Evolutionary conservation across 2,329 filamentous ascomycete species (phyloP), one percentile per base, ranked within the genome.

Genomic region (Byssochlamys sp.): DNA sequence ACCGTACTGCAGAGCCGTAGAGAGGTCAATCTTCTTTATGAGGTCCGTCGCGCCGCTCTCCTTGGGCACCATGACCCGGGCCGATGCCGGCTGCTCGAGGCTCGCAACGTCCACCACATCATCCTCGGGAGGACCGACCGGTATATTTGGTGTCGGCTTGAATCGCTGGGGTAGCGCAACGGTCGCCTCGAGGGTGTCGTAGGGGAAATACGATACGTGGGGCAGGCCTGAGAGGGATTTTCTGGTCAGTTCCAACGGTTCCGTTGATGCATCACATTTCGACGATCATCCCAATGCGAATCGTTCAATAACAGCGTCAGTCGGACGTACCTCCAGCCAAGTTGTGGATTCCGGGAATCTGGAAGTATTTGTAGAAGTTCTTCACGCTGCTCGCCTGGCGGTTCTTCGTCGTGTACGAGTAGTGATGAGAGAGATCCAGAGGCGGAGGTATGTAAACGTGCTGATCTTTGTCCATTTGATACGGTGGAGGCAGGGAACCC

Each of bases 1-100:
- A 59, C 90, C 90, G 76, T 96, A 96, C 74, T 96, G 91, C 55
- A 96, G 78, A 2, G 90, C 90, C 0, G 88, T 88, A 55, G 84
- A 81, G 29, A 96, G 75, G 69, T 96, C 91, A 65, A 96, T 89
- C 75, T 87, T 89, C 67, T 82, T 82, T 29, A 82, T 65, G 0
- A 81, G 78, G 64, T 91, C 82, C 51, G 76, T 66, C 52, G 82
- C 79, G 2, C 76, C 69, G 12, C 82, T 83, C 53, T 81, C 76
- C 69, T 90, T 89, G 27, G 90, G 91, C 0, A 96, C 85, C 3
- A 83, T 77, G 54, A 96, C 77, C 64, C 86, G 85, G 4, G 77
- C 62, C n/a, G 75, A 67, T 14, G 67, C 58, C 56, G 69, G 61
- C 19, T 67, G 63, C 52, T 75, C 68, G 50, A 70, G 69, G 26